phyloP scores from a whole-genome alignment of 371 early-diverging fungal genomes.

The Mucor racemosus region DNA sequence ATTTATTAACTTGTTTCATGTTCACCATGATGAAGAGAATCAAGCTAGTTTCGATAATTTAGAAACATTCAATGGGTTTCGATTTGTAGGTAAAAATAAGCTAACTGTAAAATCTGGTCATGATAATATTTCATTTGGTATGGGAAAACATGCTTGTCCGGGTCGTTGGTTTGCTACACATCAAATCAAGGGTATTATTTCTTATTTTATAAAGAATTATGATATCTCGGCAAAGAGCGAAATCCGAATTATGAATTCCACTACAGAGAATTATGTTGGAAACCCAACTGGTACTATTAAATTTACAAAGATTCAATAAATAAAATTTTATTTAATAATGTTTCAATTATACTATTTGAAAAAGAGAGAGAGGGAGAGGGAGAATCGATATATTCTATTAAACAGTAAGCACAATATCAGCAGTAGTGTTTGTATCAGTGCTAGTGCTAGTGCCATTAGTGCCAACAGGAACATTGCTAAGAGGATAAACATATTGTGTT shows the following conservation, averaged over 20 bases:
- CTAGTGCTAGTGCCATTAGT: no score
- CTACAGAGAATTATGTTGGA: not conserved
- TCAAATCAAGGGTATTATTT: conserved; percentile 27
- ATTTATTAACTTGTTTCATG: conserved; percentile 32
- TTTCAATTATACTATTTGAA: no score
- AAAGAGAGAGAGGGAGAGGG: no score
- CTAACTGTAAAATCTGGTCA: conserved; percentile 39
- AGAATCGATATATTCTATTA: not conserved
- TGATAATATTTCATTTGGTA: conserved; percentile 54
- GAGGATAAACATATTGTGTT: conserved; percentile 43
- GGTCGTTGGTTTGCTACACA: conserved; percentile 40
- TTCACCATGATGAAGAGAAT: conserved; percentile 19
- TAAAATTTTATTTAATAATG: no score
- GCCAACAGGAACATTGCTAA: not conserved
- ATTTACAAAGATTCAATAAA: conserved; percentile 11
- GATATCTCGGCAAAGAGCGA: conserved; percentile 19
- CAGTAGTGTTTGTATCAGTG: not conserved
- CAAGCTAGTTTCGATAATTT: conserved; percentile 30
- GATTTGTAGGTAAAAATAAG: conserved; percentile 48
- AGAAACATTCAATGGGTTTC: conserved; percentile 46
- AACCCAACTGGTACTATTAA: not conserved
- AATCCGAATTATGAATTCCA: not conserved
- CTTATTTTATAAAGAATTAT: conserved; percentile 23
- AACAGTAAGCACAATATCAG: not conserved
- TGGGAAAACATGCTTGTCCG: conserved; percentile 59